Evolutionary conservation across 108 stramenopile species (phyloP), one percentile per base, ranked within the genome.

Genomic region (Epithemia pelagica): DNA sequence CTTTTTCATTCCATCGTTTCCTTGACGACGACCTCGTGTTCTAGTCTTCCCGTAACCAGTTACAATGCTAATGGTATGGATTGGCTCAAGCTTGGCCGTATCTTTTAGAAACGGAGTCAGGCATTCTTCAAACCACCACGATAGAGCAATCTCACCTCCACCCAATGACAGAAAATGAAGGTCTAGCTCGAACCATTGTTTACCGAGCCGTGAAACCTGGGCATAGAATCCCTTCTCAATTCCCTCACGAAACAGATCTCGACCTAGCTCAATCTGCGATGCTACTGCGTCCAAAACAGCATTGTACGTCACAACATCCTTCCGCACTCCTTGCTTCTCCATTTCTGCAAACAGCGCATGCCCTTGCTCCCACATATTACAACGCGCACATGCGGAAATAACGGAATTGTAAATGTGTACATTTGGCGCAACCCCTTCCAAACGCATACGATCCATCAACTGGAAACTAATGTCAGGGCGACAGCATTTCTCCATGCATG

Each of bases 61-160:
- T 29, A 93, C 91, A 75, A 93, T 93, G 26, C 83, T 84, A 62
- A 93, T 93, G 28, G 87, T 82, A 54, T 81, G 82, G 23, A 93
- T 86, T 56, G 75, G 74, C 56, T 82, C 77, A 2, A 93, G 82
- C 69, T 81, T 83, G 21, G 81, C 82, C 53, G 79, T 84, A 51
- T 90, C 79, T 8, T 79, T 74, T 0, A 93, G 63, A 65, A 86
- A 89, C 1, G 88, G 89, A 8, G 88, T 84, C 26, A 93, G 74
- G 58, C 91, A 87, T 63, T 93, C 86, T 51, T 90, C 89, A 64
- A 93, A 89, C 88, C 88, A 93, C 91, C 91, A 93, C 2, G 85
- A 81, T 3, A 90, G 73, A 5, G 88, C 91, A 37, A 89, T 87
- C 63, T 93, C 91, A 32, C 88, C 91, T 32, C 88, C 89, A 31